Evolutionary conservation across 441 rosid genomes (phyloP), one percentile per base, ranked within the genome.

Genomic region (Euphorbia corollata): DNA sequence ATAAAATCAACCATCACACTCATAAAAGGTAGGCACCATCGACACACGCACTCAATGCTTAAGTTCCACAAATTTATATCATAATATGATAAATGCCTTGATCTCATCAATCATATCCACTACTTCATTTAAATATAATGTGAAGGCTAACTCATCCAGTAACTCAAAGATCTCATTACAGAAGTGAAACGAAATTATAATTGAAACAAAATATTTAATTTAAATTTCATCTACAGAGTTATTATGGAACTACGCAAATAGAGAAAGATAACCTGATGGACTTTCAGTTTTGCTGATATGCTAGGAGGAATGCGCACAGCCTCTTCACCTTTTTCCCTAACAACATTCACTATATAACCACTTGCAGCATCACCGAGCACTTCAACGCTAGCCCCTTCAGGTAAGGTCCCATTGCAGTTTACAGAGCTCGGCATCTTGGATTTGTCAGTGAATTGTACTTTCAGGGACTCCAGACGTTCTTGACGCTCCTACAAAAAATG

Each of bases 341-440:
- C 96, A 67, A 96, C 99, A 86, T 96, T 96, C 75, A 96, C 97
- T 78, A 96, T 84, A 80, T 87, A 91, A 74, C 99, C 99, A 63
- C 81, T 76, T 59, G 60, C 74, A 66, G 97, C 78, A 77, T 96
- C 98, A 63, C 99, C 99, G 71, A 88, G 95, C 63, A 91, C 88
- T 72, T 88, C 97, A 62, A 77, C 64, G 69, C 77, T 85, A 53
- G 89, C 86, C 72, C 91, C 98, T 74, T 84, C 85, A 48, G 84
- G 80, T 68, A 85, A 78, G 70, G 65, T 77, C 51, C 87, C 81
- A 69, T 68, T 77, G 71, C 73, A 74, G 79, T 75, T 87, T 68
- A 72, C 73, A 62, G 86, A 74, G 74, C 75, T 78, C 81, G 71
- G 56, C 73, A 79, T 71, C 68, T 79, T 80, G 74, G 91, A 86